phyloP scores from a whole-genome alignment of 2,329 filamentous ascomycete species.

The Aspergillus sclerotialis region DNA sequence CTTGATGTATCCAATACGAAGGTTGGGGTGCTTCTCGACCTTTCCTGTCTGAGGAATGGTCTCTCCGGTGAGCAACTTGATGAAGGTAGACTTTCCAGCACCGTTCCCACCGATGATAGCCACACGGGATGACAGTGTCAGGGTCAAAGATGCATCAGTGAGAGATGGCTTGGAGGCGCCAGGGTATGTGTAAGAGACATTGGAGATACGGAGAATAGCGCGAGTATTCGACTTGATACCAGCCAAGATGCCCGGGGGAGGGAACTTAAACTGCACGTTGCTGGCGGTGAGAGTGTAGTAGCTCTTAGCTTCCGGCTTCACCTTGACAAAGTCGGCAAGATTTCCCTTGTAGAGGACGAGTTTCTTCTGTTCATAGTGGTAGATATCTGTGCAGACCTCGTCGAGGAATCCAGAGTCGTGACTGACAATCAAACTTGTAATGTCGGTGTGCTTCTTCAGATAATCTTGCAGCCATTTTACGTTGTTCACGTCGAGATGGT shows the following conservation, averaged over 20 bases:
- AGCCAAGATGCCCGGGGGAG: slow-evolving; percentile 83
- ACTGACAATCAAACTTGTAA: slow-evolving; percentile 94
- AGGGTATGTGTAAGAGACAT: slow-evolving; percentile 92
- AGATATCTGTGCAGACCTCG: slow-evolving; percentile 96
- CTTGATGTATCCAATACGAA: slow-evolving; percentile 99
- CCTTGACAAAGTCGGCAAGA: slow-evolving; percentile 65
- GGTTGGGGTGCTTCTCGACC: slow-evolving; percentile 96
- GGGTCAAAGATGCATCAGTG: slow-evolving; percentile 74
- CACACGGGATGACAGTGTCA: slow-evolving; percentile 83
- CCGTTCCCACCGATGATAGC: slow-evolving; percentile 97
- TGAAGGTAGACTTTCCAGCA: slow-evolving; percentile 95
- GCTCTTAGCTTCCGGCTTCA: slow-evolving; percentile 89
- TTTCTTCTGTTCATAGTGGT: slow-evolving; percentile 99
- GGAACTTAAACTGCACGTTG: slow-evolving; percentile 95
- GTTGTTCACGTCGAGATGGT: slow-evolving; percentile 94
- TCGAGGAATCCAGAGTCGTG: slow-evolving; percentile 98
- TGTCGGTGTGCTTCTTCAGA: slow-evolving; percentile 89
- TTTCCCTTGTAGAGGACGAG: slow-evolving; percentile 53
- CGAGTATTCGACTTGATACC: slow-evolving; percentile 94
- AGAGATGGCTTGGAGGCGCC: slow-evolving; percentile 81
- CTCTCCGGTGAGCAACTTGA: slow-evolving; percentile 94
- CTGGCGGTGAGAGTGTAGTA: slow-evolving; percentile 94
- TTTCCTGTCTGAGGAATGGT: slow-evolving; percentile 73
- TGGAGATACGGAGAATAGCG: slow-evolving; percentile 90
- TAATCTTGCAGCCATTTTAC: slow-evolving; percentile 95